Conservation (phyloP, 2,329 filamentous ascomycete genomes). For the Exutisphaerella laricina region DNA sequence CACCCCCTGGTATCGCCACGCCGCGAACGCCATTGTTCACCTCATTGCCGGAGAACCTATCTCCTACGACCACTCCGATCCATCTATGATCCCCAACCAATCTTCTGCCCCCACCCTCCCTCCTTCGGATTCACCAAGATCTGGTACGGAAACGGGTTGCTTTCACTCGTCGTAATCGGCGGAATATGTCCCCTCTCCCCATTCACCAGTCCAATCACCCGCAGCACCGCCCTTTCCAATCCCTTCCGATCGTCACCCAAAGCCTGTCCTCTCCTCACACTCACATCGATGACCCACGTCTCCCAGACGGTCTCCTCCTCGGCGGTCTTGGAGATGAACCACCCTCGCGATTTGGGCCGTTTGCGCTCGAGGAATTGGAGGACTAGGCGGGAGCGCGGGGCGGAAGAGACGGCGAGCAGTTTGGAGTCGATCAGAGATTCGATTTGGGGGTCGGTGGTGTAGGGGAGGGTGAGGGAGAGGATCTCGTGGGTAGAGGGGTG, state of each 20-base stretch:
- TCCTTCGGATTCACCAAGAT: slow-evolving; percentile 71
- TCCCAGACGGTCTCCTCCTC: slow-evolving; percentile 98
- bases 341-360: slow-evolving; percentile 75
- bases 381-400: slow-evolving; percentile 59
- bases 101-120: slow-evolving; percentile 18
- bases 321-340: slow-evolving; percentile 64
- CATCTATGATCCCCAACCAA: no score
- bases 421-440: slow-evolving; percentile 85
- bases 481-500: slow-evolving; percentile 79
- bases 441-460: slow-evolving; percentile 83
- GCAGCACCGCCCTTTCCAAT: slow-evolving; percentile 78
- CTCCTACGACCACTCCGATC: no score
- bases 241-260: slow-evolving; percentile 81
- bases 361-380: slow-evolving; percentile 96
- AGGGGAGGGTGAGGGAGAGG: slow-evolving; percentile 82
- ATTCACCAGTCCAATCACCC: slow-evolving; percentile 83
- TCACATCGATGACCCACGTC: slow-evolving; percentile 87
- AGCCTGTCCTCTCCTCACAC: slow-evolving; percentile 80
- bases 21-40: no score
- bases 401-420: slow-evolving; percentile 49
- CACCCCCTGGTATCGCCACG: no score
- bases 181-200: slow-evolving; percentile 92
- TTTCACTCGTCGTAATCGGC: slow-evolving; percentile 84
- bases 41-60: no score
- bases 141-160: slow-evolving; percentile 92